Evolutionary conservation across 2,329 filamentous ascomycete genomes (phyloP).

Genomic region (Chalaropsis thielavioides): DNA sequence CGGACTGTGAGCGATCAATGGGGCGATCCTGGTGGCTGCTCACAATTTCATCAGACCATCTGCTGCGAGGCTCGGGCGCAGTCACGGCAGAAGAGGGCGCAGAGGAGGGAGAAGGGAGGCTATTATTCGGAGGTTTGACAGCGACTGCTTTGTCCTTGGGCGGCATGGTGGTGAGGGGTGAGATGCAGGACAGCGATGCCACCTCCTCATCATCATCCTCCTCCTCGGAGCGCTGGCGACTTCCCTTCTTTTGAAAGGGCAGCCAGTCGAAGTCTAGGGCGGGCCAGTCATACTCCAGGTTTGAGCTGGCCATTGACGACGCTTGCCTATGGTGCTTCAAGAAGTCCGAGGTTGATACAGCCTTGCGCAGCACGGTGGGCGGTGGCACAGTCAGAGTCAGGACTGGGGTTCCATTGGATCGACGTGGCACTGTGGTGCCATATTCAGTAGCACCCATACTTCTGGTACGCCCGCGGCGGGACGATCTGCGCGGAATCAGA

Average conservation of each 20-base stretch:
- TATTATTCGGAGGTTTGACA: neutral
- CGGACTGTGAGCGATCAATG: neutral
- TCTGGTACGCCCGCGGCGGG: conserved; percentile 4
- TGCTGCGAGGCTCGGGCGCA: neutral
- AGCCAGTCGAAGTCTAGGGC: conserved; percentile 6
- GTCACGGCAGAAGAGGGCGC: neutral
- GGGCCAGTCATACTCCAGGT: conserved; percentile 1
- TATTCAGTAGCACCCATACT: neutral
- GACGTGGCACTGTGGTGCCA: neutral
- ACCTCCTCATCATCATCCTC: neutral
- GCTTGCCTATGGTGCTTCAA: neutral
- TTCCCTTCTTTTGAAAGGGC: neutral
- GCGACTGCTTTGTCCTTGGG: neutral
- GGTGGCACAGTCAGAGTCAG: neutral
- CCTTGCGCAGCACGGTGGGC: conserved; percentile 6
- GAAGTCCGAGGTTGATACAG: neutral
- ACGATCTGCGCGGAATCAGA: conserved; percentile 8
- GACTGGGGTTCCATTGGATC: neutral
- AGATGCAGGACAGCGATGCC: neutral
- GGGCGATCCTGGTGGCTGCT: neutral
- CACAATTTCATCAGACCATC: conserved; percentile 1
- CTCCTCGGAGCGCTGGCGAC: neutral
- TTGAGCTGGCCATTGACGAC: conserved; percentile 2
- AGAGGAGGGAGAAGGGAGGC: neutral
- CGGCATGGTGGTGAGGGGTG: neutral